Percentiles rank a stretch among this genome's conserved stretches.
Evolutionary conservation across 2,329 filamentous ascomycete genomes (phyloP).

Genomic region (Capronia americana): DNA sequence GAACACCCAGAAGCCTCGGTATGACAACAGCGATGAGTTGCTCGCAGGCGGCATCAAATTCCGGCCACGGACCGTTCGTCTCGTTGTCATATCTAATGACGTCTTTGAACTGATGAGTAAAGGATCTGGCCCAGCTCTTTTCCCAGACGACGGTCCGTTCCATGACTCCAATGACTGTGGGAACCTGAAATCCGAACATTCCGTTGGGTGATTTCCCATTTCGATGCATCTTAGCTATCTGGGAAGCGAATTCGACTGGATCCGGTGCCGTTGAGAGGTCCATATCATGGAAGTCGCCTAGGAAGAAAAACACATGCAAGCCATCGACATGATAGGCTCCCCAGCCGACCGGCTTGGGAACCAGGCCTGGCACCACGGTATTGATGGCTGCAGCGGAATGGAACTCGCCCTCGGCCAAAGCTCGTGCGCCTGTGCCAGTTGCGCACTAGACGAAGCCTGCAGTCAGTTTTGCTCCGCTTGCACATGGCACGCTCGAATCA

Average conservation of each 20-base stretch:
- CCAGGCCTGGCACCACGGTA: conserved; percentile 16
- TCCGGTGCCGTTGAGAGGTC: conserved; percentile 18
- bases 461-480: neutral
- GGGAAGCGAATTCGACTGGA: conserved; percentile 14
- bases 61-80: conserved; percentile 13
- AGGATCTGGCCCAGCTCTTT: conserved; percentile 13
- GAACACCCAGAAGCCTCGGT: conserved; percentile 4
- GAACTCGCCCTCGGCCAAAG: conserved; percentile 22
- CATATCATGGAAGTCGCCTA: conserved; percentile 24
- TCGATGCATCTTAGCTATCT: conserved; percentile 21
- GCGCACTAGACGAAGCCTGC: conserved; percentile 7
- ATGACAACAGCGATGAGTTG: conserved; percentile 17
- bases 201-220: conserved; percentile 22
- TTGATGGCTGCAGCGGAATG: conserved; percentile 25
- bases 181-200: conserved; percentile 12
- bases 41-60: conserved; percentile 12
- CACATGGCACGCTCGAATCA: neutral
- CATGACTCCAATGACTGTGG: conserved; percentile 13
- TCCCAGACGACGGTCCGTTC: conserved; percentile 17
- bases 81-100: conserved; percentile 17
- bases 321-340: conserved; percentile 21
- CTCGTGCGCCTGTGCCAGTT: conserved; percentile 17
- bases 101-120: conserved; percentile 10
- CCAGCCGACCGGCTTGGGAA: conserved; percentile 15
- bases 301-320: conserved; percentile 24